These are phyloP conservation scores for Aspergillus quadricinctus DNA, from an alignment of 2,329 filamentous ascomycete species.

Conservation along the genomic window DNA sequence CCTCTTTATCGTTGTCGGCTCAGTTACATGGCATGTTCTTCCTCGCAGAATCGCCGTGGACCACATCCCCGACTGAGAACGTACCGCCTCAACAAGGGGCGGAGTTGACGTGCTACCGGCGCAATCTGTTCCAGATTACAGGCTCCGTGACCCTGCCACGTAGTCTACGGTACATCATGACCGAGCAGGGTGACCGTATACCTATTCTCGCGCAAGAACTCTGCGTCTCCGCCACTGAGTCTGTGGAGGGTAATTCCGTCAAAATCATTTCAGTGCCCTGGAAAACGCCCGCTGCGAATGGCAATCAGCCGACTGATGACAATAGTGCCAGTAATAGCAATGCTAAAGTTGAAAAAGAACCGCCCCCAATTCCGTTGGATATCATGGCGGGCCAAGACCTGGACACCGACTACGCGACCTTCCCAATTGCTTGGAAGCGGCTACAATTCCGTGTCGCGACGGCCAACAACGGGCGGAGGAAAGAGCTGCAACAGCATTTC, in stretches of 20 bases:
- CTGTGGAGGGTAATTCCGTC: constrained; percentile 84
- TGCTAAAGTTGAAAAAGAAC: constrained; percentile 76
- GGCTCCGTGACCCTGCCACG: constrained; percentile 79
- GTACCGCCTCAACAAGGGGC: constrained; percentile 49
- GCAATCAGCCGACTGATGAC: constrained; percentile 45
- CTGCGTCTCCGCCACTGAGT: constrained; percentile 87
- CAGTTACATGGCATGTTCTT: constrained; percentile 68
- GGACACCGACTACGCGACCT: constrained; percentile 81
- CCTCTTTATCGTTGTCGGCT: constrained; percentile 55
- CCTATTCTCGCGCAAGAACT: constrained; percentile 80
- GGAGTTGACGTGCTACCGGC: constrained; percentile 90
- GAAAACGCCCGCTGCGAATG: constrained; percentile 83
- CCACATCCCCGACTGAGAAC: constrained; percentile 52
- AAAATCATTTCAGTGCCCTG: constrained; percentile 96
- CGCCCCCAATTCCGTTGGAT: constrained; percentile 72
- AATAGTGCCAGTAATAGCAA: constrained; percentile 33
- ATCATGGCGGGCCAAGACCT: constrained; percentile 61
- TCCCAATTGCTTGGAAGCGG: constrained; percentile 90
- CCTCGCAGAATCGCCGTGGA: constrained; percentile 61
- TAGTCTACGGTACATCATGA: constrained; percentile 72
- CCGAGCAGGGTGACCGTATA: constrained; percentile 77
- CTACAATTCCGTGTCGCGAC: constrained; percentile 93
- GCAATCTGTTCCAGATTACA: constrained; percentile 94
- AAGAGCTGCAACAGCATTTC: constrained; percentile 96
- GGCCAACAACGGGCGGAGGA: constrained; percentile 89